A percentile compares a stretch with the other conserved stretches of the same genome.
Evolutionary conservation across 768 basidiomycete species (phyloP).

Genomic region (Hericium alpestre): DNA sequence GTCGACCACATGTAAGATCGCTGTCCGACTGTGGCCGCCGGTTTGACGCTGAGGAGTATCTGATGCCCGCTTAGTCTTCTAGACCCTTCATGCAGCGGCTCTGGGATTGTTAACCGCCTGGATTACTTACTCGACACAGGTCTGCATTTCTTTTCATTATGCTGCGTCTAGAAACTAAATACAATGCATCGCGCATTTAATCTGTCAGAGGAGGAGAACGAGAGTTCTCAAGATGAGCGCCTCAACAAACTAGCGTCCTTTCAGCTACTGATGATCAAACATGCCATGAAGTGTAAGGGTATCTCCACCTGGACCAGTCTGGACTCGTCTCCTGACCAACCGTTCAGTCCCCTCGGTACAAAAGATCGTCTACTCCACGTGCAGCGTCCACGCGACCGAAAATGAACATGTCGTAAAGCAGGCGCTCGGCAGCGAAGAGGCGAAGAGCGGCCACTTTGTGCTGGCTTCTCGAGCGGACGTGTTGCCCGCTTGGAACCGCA

Average conservation of each 20-base stretch:
- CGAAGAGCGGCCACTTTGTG: slow-evolving; percentile 43
- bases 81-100: slow-evolving; percentile 95
- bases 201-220: slow-evolving; percentile 39
- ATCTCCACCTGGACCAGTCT: not conserved
- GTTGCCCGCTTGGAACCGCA: slow-evolving; percentile 71
- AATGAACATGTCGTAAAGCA: slow-evolving; percentile 85
- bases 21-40: too few species aligned
- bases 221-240: slow-evolving; percentile 51
- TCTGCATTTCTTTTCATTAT: slow-evolving; percentile 18
- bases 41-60: not conserved
- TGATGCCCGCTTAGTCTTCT: slow-evolving; percentile 47
- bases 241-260: slow-evolving; percentile 79
- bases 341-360: slow-evolving; percentile 59
- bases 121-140: slow-evolving; percentile 76
- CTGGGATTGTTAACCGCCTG: slow-evolving; percentile 82
- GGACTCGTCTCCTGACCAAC: not conserved
- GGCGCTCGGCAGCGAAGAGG: slow-evolving; percentile 65
- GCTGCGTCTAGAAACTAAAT: not conserved
- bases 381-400: slow-evolving; percentile 82
- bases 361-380: slow-evolving; percentile 95
- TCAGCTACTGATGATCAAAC: slow-evolving; percentile 83
- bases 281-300: slow-evolving; percentile 85
- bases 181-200: too few species aligned
- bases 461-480: slow-evolving; percentile 61
- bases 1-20: slow-evolving; percentile 79